These are phyloP conservation scores for Aureobasidium sp. DNA, from an alignment of 2,329 filamentous ascomycete genomes.

Conservation along the genomic window DNA sequence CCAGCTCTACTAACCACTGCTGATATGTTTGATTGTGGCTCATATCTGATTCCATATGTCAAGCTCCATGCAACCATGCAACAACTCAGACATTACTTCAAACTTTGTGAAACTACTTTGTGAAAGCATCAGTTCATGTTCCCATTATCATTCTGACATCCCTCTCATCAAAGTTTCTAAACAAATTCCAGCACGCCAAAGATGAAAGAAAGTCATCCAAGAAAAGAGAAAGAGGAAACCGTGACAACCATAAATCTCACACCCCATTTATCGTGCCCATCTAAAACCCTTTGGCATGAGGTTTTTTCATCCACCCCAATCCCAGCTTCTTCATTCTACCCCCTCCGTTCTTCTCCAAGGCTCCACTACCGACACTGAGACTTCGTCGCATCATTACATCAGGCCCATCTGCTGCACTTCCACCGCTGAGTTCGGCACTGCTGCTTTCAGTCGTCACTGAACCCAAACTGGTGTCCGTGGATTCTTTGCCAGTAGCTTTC, in stretches of 20 bases:
- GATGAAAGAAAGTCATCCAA: too few relatives aligned
- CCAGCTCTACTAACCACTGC: too few relatives aligned
- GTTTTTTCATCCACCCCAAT: conserved; percentile 7
- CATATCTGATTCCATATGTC: too few relatives aligned
- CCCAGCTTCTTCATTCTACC: conserved; percentile 1
- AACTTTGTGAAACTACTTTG: too few relatives aligned
- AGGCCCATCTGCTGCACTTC: neutral
- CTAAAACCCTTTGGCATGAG: neutral
- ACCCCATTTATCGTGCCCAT: too few relatives aligned
- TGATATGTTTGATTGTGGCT: too few relatives aligned
- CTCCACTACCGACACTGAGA: neutral
- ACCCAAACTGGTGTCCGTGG: neutral
- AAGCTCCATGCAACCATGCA: too few relatives aligned
- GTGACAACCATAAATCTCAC: neutral
- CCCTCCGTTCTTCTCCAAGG: neutral
- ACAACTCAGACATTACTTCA: too few relatives aligned
- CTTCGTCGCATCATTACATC: neutral
- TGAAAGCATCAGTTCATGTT: too few relatives aligned
- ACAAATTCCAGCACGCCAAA: neutral
- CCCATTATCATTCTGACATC: too few relatives aligned
- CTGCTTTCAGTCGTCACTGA: neutral
- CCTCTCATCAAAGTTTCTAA: neutral
- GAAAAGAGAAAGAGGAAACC: neutral
- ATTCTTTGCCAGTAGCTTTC: neutral
- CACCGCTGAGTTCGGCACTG: neutral